A percentile compares a stretch with the other conserved stretches of the same genome.
These are phyloP conservation scores for Apiotrichum mycotoxinovorans DNA, from an alignment of 1,284 basidiomycete species.

Conservation along the genomic window DNA sequence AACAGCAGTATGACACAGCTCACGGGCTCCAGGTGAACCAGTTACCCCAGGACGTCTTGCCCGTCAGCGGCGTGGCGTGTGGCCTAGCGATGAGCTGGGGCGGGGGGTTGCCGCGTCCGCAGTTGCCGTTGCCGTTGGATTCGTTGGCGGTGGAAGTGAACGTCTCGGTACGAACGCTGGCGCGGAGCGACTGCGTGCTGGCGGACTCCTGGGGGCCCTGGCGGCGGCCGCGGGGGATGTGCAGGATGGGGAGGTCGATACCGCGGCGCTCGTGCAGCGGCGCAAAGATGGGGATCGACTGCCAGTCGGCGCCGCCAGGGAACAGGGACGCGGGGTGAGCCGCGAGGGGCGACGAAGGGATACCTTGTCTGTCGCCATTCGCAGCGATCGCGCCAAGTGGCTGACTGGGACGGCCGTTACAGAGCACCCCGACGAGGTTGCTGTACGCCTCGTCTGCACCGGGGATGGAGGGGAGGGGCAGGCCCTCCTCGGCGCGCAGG, in stretches of 20 bases:
- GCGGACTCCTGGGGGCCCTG: not conserved
- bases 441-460: not conserved
- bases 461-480: not conserved
- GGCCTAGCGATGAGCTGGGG: not conserved
- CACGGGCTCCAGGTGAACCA: slow-evolving; percentile 7
- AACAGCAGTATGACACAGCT: no score
- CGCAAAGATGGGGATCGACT: not conserved
- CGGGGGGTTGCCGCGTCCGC: no score
- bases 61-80: not conserved
- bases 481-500: not conserved
- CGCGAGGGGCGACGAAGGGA: no score
- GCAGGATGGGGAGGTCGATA: not conserved
- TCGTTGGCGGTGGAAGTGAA: not conserved
- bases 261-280: slow-evolving; percentile 1
- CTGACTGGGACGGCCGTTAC: not conserved
- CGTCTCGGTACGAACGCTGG: not conserved
- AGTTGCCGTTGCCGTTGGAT: not conserved
- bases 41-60: slow-evolving; percentile 4
- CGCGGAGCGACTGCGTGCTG: not conserved
- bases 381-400: not conserved
- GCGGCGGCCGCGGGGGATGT: not conserved
- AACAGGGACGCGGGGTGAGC: not conserved
- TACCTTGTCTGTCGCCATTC: no score
- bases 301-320: not conserved
- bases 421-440: not conserved